Conservation (phyloP, 805 yeast genomes). For the Candida ficus region DNA sequence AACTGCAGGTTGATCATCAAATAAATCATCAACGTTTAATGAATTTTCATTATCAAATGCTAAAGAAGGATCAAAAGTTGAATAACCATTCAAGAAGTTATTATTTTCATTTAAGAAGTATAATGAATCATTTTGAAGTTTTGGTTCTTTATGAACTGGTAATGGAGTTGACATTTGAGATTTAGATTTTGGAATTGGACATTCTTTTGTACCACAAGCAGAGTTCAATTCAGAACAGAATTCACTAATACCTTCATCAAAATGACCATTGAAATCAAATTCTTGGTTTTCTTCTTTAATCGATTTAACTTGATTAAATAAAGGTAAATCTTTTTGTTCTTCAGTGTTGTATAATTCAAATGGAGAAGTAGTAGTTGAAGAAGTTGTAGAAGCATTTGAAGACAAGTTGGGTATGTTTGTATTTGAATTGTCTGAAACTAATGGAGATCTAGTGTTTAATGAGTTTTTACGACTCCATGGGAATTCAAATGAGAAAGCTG, state of each 20-base stretch:
- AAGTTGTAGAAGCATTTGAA: conserved; percentile 24
- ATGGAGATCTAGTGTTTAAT: conserved; percentile 7
- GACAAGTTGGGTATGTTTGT: conserved; percentile 21
- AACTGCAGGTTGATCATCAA: conserved; percentile 8
- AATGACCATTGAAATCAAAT: conserved; percentile 37
- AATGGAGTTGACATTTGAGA: conserved; percentile 11
- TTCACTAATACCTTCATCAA: conserved; percentile 64
- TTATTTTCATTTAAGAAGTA: conserved; percentile 36
- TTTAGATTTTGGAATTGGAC: conserved; percentile 54
- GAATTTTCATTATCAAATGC: conserved; percentile 33
- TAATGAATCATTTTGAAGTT: conserved; percentile 35
- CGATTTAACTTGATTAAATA: conserved; percentile 15
- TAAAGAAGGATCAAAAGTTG: conserved; percentile 47
- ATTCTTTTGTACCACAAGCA: conserved; percentile 76
- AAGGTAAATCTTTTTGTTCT: conserved; percentile 20
- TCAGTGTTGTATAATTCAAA: conserved; percentile 25
- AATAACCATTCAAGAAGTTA: conserved; percentile 10
- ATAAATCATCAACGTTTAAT: conserved; percentile 5
- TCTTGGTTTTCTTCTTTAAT: conserved; percentile 16
- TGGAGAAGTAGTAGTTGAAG: conserved; percentile 23
- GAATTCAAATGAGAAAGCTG: conserved; percentile 45
- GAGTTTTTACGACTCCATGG: conserved; percentile 40
- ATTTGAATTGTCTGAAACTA: conserved; percentile 5
- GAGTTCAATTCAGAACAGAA: conserved; percentile 73
- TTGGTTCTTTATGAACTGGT: conserved; percentile 4